Evolutionary conservation across 2,329 filamentous ascomycete species (phyloP), one percentile per base, ranked within the genome.

Genomic region (Beauveria sp.): DNA sequence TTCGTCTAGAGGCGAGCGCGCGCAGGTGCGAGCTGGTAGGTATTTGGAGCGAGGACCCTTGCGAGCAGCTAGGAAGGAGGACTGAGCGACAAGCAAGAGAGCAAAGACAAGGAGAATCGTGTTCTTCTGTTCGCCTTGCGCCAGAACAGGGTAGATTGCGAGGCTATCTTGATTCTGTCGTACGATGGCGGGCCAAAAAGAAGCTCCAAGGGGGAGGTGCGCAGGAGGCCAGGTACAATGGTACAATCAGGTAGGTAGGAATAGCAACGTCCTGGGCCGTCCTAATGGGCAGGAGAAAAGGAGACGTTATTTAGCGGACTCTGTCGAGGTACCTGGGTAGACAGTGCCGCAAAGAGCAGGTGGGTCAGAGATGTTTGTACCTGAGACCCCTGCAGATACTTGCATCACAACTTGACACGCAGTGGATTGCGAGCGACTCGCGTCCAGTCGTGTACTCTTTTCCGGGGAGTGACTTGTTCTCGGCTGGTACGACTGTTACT

Each of bases 241-340:
- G 54, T 37, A 55, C 41, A 26, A n/a, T 34, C 0, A 24, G 22
- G 22, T 22, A 22, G 22, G 22, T 24, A 5, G 30, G 30, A 34
- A 34, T 34, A 34, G 30, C 8, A 5, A 51, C 20, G 20, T 47
- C 12, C n/a, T 47, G 12, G 26, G 22, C 12, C n/a, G n/a, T n/a
- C 34, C 30, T 28, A 16, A 43, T 24, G 44, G 55, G 30, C 55
- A 50, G n/a, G 37, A 58, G 34, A 59, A 59, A 59, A 51, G 47
- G 47, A 43, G 37, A 37, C 16, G 52, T 18, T 22, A 22, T 22
- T 22, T 37, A 22, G 40, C 7, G n/a, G 34, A 18, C 20, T 24
- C 0, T 20, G 9, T 18, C 20, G 20, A 34, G 12, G 26, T 18
- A 51, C 26, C 34, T 34, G 30, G 30, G 12, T 37, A 5, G 34